Evolutionary conservation across 1,139 yeast species (phyloP).

Genomic region (Sugiyamaella xylanicola): DNA sequence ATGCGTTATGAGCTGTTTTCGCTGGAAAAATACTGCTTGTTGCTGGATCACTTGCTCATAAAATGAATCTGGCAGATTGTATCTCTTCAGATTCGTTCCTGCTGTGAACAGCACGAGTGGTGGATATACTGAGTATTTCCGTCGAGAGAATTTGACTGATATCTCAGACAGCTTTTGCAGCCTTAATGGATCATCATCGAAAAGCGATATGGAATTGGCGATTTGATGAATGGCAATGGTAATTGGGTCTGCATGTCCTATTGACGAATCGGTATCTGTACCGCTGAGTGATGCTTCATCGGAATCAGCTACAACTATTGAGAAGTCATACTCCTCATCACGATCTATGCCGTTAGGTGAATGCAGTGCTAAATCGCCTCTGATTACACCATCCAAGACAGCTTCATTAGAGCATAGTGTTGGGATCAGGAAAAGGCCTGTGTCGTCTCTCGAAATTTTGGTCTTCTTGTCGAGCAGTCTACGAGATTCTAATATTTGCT

Average conservation of each 20-base stretch:
- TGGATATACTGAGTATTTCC: constrained; percentile 63
- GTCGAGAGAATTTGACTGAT: background rate
- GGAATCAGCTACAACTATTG: background rate
- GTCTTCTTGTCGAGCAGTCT: constrained; percentile 17
- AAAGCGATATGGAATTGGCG: background rate
- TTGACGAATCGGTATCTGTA: background rate
- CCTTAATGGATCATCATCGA: background rate
- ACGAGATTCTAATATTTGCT: constrained; percentile 35
- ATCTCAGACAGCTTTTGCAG: background rate
- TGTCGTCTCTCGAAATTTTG: constrained; percentile 13
- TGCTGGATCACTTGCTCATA: constrained; percentile 27
- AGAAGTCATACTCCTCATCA: background rate
- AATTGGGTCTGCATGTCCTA: background rate
- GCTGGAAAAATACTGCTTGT: constrained; percentile 9
- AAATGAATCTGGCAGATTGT: constrained; percentile 11
- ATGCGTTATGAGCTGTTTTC: constrained; percentile 52
- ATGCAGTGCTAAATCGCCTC: background rate
- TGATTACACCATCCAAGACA: background rate
- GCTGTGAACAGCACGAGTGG: constrained; percentile 62
- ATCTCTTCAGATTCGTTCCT: constrained; percentile 41
- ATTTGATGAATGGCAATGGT: background rate
- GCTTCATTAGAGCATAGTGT: constrained; percentile 16
- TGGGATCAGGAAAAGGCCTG: constrained; percentile 17
- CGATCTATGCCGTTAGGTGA: background rate
- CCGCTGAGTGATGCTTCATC: background rate